Evolutionary conservation across 1,284 basidiomycete species (phyloP), one percentile per base, ranked within the genome.

Genomic region (Puccinia sorghi): DNA sequence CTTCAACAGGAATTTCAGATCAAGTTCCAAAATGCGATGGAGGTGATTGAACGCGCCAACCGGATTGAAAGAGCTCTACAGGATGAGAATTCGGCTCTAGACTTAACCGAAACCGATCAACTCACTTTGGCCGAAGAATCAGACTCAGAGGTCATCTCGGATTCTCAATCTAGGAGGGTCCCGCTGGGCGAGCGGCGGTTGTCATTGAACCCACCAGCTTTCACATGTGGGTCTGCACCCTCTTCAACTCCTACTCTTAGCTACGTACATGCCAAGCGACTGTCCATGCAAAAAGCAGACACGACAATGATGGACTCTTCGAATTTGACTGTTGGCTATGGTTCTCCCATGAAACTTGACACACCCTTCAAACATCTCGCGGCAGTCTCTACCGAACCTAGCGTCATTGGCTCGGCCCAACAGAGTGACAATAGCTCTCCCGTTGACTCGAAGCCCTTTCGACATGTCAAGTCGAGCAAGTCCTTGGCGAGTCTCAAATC

Each of bases 321-420:
- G 61, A 75, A 75, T 64, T 66, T 75, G 61, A 70, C 75, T 46
- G 64, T 64, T 64, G 67, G 67, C 25, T 70, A 61, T 78, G 75
- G 75, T 43, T 78, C 75, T 59, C 75, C 75, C 20, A 78, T 78
- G 75, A 70, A 78, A 78, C 75, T 78, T 63, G 75, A 78, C 56
- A 78, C 75, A 15, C 75, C 75, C 32, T 78, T 76, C 52, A 76
- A 76, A 69, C 74, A 76, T 46, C 64, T 76, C 52, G 72, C 46
- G 5, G 11, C 64, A 39, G 61, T 17, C 22, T 39, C 39, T 46
- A 57, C 2, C 41, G 57, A 63, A 20, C 41, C 75, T 25, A 20
- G 67, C 48, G 25, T 25, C 17, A 20, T 67, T 15, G 54, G 41
- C 48, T 57, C 64, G 41, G 41, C 54, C 32, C 52, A 48, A 17